Conservation (phyloP, 768 basidiomycete species). For the Obba rivulosa region DNA sequence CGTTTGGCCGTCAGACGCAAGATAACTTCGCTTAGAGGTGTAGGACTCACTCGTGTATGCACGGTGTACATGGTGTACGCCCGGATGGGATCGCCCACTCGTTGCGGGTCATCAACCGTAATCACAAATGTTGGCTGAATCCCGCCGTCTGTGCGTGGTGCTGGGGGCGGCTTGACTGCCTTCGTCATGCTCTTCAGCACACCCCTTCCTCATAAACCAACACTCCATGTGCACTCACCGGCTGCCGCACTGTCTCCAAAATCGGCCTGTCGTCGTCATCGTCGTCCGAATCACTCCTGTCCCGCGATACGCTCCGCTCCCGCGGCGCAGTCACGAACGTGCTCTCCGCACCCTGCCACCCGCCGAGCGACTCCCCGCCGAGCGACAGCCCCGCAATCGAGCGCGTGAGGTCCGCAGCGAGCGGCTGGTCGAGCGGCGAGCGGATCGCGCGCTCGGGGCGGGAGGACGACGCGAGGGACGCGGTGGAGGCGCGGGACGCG, state of each 20-base stretch:
- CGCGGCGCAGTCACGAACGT: constrained; percentile 26
- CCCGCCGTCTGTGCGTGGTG: constrained; percentile 33
- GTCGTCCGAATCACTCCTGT: constrained; percentile 23
- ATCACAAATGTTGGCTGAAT: constrained; percentile 75
- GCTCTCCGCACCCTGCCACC: constrained; percentile 43
- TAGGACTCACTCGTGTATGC: constrained; percentile 62
- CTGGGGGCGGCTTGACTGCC: not conserved
- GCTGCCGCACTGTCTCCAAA: constrained; percentile 16
- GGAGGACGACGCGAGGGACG: constrained; percentile 14
- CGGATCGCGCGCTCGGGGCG: constrained; percentile 14
- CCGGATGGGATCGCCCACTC: constrained; percentile 93
- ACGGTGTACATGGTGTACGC: constrained; percentile 97
- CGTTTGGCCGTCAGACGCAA: constrained; percentile 5
- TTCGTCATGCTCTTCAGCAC: not conserved
- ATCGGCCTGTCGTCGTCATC: constrained; percentile 29
- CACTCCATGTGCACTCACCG: too few relatives aligned
- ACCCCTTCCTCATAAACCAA: not conserved
- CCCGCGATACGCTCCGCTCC: not conserved
- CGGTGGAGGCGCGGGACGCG: constrained; percentile 10
- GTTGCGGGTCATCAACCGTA: constrained; percentile 94
- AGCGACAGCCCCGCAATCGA: constrained; percentile 41
- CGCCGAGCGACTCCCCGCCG: constrained; percentile 40
- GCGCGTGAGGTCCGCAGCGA: constrained; percentile 19
- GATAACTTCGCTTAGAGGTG: not conserved
- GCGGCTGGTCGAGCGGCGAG: constrained; percentile 26